A percentile compares a stretch with the other conserved stretches of the same genome.
phyloP scores from a whole-genome alignment of 345 rosid genomes.

The Cardamine chenopodiifolia region DNA sequence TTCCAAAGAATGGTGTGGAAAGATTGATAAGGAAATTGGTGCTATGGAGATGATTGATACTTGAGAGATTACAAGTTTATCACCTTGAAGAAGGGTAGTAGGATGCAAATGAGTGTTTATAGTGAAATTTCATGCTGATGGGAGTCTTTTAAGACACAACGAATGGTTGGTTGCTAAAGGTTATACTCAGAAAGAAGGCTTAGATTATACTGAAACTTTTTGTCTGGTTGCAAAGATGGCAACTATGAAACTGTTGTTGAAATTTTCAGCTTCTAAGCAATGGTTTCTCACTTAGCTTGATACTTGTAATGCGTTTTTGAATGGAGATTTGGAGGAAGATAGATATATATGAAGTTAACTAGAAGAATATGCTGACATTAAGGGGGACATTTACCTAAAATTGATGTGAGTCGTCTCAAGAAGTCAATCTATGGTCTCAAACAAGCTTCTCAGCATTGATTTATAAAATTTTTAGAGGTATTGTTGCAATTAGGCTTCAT shows the following conservation, averaged over 20 bases:
- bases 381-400: too few species aligned
- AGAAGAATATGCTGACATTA: too few species aligned
- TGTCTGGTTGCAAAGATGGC: not conserved
- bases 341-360: too few species aligned
- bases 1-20: not conserved
- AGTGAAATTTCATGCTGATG: not conserved
- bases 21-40: not conserved
- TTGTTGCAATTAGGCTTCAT: not conserved
- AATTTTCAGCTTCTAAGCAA: too few species aligned
- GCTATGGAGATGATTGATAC: accelerated
- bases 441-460: not conserved
- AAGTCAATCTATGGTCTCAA: too few species aligned
- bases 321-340: too few species aligned
- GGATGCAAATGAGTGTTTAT: not conserved
- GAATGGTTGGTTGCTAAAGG: not conserved
- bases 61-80: not conserved
- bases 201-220: not conserved
- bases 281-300: too few species aligned
- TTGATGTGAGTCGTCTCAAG: too few species aligned
- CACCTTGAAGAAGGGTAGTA: accelerated
- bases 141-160: not conserved
- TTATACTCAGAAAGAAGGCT: not conserved
- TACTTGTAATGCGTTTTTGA: too few species aligned
- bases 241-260: not conserved
- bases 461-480: not conserved